Base-by-base conservation (phyloP, 106 monocot genomes). In the Acorus gramineus region DNA sequence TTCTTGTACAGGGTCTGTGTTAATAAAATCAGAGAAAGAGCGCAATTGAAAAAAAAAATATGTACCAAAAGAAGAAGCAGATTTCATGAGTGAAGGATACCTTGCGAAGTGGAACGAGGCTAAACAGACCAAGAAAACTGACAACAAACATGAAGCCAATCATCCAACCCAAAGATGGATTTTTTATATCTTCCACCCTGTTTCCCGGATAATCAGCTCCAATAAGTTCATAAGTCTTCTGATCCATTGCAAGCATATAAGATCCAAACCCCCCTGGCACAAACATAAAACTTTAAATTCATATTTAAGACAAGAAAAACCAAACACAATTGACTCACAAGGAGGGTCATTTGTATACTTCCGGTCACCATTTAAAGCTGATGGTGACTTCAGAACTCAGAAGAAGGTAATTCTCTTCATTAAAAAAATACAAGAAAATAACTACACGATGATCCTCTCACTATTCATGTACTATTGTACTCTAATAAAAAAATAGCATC, bases 81-180 rank as follows among this genome's bases (percentile, higher is more conserved):
- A 45, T 4, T 49, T 8, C n/a, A 11, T 8, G 46, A 60, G 8
- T 28, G 60, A 60, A 28, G 28, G 3, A 8, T 87, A 96, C 96
- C 91, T 92, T 92, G 42, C 92, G 76, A 43, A 98, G 85, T 45
- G 98, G 81, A 53, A 98, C 88, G 57, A 98, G 88, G 76, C 92
- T 88, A 55, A 98, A 92, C 2, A 98, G 78, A 56, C 92, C 98
- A 61, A 92, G 81, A 64, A 98, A 98, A 66, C 98, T 90, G 42
- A 98, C 98, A 9, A 92, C 85, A 67, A 92, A 98, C 81, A 86
- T 85, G 75, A 92, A 98, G 13, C 98, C 79, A 62, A 98, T 92
- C 92, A 98, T 91, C 98, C 92, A 98, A 43, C 92, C 92, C 73
- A 98, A 61, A 2, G 87, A 85, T 44, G 98, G 98, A 69, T 88